Evolutionary conservation across 805 yeast species (phyloP).

Genomic region (Komagataella pseudopastoris): DNA sequence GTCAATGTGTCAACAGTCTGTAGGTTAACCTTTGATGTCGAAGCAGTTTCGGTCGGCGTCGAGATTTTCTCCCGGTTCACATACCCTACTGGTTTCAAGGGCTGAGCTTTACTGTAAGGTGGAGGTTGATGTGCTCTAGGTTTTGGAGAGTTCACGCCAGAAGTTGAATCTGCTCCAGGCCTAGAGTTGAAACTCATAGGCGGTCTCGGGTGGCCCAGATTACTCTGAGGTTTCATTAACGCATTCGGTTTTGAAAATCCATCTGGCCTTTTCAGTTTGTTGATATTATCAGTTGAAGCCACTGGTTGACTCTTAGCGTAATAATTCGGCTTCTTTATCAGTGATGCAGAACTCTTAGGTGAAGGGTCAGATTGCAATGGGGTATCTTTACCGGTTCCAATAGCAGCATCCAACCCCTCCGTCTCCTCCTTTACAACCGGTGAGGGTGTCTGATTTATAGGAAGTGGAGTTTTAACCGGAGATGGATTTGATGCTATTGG

Average conservation of each 20-base stretch:
- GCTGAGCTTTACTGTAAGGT: not conserved
- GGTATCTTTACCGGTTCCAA: not conserved
- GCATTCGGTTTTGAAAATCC: not conserved
- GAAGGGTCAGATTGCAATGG: not conserved
- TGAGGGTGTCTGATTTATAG: not conserved
- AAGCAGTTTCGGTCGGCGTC: not conserved
- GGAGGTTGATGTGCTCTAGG: conserved; percentile 1
- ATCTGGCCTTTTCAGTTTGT: conserved; percentile 1
- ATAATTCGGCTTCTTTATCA: not conserved
- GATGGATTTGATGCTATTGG: not conserved
- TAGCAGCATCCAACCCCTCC: not conserved
- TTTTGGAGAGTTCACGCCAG: not conserved
- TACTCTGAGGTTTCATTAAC: not conserved
- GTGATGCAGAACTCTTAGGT: not conserved
- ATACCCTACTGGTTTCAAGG: not conserved
- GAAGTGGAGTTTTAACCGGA: not conserved
- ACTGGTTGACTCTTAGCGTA: not conserved
- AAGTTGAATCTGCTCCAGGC: not conserved
- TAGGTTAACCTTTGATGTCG: not conserved
- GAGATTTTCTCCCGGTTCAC: not conserved
- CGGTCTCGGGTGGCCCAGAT: not conserved
- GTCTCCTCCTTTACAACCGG: not conserved
- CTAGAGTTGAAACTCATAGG: not conserved
- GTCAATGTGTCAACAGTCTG: not conserved
- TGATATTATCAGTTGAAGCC: not conserved